Percentiles rank a stretch among this genome's conserved stretches.
These are phyloP conservation scores for Gymnopus androsaceus DNA, from an alignment of 1,284 basidiomycete species.

Conservation along the genomic window DNA sequence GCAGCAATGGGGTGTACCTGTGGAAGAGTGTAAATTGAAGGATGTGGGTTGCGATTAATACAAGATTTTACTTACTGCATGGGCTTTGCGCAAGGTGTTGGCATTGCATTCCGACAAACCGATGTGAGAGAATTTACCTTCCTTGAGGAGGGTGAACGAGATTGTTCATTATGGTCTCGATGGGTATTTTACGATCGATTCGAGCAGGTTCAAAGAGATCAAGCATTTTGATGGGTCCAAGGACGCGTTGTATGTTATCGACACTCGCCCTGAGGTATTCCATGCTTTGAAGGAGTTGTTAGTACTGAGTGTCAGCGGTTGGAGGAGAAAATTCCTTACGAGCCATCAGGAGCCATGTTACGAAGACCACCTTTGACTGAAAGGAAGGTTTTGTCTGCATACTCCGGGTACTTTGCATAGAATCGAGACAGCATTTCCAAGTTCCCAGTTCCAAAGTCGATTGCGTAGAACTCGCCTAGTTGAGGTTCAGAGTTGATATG, in stretches of 20 bases:
- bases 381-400: constrained; percentile 8
- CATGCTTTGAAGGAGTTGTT: no score
- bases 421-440: constrained; percentile 7
- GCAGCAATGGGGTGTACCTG: no score
- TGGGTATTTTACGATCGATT: background rate
- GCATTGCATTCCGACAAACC: constrained; percentile 11
- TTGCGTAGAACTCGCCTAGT: constrained; percentile 8
- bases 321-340: no score
- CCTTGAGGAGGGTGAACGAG: constrained; percentile 6
- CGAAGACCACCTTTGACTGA: constrained; percentile 10
- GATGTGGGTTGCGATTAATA: no score
- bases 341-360: background rate
- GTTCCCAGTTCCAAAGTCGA: background rate
- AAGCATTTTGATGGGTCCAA: no score
- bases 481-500: background rate
- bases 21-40: no score
- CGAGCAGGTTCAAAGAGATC: constrained; percentile 10
- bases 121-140: constrained; percentile 9
- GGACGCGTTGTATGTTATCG: no score
- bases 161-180: constrained; percentile 10
- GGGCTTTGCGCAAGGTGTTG: no score
- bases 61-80: background rate
- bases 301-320: no score
- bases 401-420: constrained; percentile 9
- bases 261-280: no score